These are phyloP conservation scores for Phytopythium aichiense DNA, from an alignment of 352 stramenopile species.

Conservation along the genomic window DNA sequence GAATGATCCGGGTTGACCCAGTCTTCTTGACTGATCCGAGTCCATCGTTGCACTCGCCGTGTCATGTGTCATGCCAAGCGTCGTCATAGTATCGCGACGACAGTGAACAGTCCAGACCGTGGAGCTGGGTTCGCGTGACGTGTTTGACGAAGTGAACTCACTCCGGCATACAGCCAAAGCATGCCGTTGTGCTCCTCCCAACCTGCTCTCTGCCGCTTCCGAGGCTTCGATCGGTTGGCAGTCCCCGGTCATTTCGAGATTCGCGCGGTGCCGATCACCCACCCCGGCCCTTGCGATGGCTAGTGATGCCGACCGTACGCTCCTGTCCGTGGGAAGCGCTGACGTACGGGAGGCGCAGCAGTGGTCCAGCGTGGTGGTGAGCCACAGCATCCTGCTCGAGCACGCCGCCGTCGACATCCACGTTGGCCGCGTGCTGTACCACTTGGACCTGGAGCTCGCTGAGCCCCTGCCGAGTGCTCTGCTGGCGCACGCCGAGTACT, in stretches of 20 bases:
- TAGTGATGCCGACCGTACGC: not conserved
- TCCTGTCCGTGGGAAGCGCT: not conserved
- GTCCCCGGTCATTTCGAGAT: not conserved
- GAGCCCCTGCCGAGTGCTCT: conserved; percentile 28
- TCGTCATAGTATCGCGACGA: not conserved
- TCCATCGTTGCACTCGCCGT: not conserved
- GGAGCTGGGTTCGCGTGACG: not conserved
- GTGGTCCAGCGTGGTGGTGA: conserved; percentile 40
- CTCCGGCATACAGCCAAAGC: not conserved
- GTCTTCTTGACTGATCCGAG: too few species aligned
- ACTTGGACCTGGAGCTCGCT: conserved; percentile 37
- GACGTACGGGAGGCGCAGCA: conserved; percentile 25
- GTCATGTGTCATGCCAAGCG: not conserved
- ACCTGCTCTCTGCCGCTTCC: not conserved
- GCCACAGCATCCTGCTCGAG: conserved; percentile 36
- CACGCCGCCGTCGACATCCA: conserved; percentile 43
- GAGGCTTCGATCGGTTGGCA: not conserved
- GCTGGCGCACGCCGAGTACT: conserved; percentile 29
- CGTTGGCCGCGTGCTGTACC: conserved; percentile 42
- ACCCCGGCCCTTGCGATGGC: not conserved
- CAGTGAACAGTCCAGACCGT: not conserved
- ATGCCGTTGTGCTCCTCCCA: not conserved
- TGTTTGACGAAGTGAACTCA: not conserved
- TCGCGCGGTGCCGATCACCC: not conserved
- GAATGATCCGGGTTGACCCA: too few species aligned